A percentile compares a stretch with the other conserved stretches of the same genome.
These are phyloP conservation scores for Nosema muscidifuracis DNA, from an alignment of 371 early-diverging fungal species.

Conservation along the genomic window DNA sequence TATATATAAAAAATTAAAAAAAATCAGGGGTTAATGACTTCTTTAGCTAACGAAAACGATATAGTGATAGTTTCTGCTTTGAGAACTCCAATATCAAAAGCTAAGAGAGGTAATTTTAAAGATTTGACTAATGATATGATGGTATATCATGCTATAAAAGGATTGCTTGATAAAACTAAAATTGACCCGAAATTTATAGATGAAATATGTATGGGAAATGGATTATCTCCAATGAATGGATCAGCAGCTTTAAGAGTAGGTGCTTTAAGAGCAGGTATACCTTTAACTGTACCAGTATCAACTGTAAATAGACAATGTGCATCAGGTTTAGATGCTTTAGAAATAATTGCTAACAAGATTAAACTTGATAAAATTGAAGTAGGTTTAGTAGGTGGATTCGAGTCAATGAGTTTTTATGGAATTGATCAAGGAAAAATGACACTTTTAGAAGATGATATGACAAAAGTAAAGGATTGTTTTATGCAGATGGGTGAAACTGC, in stretches of 20 bases:
- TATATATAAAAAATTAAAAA: background rate
- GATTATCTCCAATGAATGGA: slow-evolving; percentile 75
- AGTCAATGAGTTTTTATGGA: slow-evolving; percentile 85
- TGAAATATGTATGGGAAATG: slow-evolving; percentile 75
- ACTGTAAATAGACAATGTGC: slow-evolving; percentile 93
- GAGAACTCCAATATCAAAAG: slow-evolving; percentile 30
- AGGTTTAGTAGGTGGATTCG: slow-evolving; percentile 93
- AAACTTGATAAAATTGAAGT: slow-evolving; percentile 79
- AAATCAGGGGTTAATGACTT: background rate
- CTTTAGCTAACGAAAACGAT: background rate
- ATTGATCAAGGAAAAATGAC: background rate
- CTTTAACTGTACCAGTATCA: slow-evolving; percentile 70
- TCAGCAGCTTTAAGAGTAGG: slow-evolving; percentile 91
- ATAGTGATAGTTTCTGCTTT: slow-evolving; percentile 25
- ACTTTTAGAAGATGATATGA: background rate
- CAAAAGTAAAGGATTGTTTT: slow-evolving; percentile 61
- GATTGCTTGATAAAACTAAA: slow-evolving; percentile 57
- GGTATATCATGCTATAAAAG: slow-evolving; percentile 10
- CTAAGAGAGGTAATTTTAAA: slow-evolving; percentile 16
- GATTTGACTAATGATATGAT: slow-evolving; percentile 21
- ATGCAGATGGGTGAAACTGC: slow-evolving; percentile 82
- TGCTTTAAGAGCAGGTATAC: slow-evolving; percentile 67
- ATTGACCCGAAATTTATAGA: slow-evolving; percentile 69
- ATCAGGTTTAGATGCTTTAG: slow-evolving; percentile 83
- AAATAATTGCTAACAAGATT: slow-evolving; percentile 77